Conservation (phyloP, 768 basidiomycete genomes). For the Solioccasus polychromus region DNA sequence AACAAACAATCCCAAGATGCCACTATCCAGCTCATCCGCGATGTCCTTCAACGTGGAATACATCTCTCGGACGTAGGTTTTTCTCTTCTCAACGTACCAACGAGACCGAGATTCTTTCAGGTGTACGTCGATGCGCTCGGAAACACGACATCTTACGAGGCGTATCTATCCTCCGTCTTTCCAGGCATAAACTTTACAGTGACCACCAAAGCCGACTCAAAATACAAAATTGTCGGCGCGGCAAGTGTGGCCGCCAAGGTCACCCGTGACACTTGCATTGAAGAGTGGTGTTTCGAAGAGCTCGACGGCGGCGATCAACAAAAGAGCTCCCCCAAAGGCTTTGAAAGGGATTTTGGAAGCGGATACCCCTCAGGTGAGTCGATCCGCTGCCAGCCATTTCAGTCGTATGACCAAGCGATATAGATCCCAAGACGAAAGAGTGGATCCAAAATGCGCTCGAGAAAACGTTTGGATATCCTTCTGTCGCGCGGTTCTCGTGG, state of each 20-base stretch:
- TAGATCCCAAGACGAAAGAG: constrained; percentile 89
- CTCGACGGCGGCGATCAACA: constrained; percentile 24
- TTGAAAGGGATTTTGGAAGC: constrained; percentile 55
- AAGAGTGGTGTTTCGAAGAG: constrained; percentile 83
- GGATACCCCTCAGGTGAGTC: constrained; percentile 85
- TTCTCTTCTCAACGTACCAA: background rate
- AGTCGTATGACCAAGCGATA: background rate
- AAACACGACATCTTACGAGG: constrained; percentile 79
- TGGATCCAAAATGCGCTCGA: constrained; percentile 80
- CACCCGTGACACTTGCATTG: constrained; percentile 87
- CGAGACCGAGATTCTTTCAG: constrained; percentile 35
- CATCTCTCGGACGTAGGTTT: constrained; percentile 67
- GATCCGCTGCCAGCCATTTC: background rate
- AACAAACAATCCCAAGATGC: constrained; percentile 88
- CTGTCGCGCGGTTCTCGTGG: constrained; percentile 92
- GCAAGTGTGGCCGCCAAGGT: constrained; percentile 99
- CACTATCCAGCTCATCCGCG: constrained; percentile 83
- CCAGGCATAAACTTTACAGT: constrained; percentile 88
- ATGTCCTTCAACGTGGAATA: constrained; percentile 79
- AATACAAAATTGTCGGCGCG: constrained; percentile 95
- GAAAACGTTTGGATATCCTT: constrained; percentile 90
- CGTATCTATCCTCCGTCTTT: constrained; percentile 76
- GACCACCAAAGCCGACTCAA: constrained; percentile 88
- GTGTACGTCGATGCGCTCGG: constrained; percentile 96
- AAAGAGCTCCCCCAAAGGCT: constrained; percentile 16